Conservation (phyloP, 2,329 filamentous ascomycete genomes). For the Talaromyces sp. region DNA sequence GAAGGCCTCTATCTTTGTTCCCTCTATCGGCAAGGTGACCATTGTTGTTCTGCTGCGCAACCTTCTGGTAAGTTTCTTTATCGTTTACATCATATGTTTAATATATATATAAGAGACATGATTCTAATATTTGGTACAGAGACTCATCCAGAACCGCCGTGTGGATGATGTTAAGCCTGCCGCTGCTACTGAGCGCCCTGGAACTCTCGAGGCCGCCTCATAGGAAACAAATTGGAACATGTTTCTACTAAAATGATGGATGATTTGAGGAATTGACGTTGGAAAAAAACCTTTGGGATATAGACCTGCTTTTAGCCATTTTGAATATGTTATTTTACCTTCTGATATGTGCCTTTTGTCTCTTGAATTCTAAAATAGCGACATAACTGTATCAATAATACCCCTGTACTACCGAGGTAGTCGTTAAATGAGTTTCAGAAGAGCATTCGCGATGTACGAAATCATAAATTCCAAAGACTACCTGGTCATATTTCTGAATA, state of each 20-base stretch:
- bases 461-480: background rate
- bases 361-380: background rate
- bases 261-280: conserved; percentile 15
- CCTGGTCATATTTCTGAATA: background rate
- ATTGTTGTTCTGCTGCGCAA: conserved; percentile 91
- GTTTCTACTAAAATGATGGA: conserved; percentile 10
- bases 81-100: background rate
- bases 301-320: conserved; percentile 23
- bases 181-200: conserved; percentile 44
- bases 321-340: conserved; percentile 3
- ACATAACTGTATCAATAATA: too few relatives aligned
- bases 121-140: conserved; percentile 29
- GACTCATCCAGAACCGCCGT: conserved; percentile 48
- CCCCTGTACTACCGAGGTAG: too few relatives aligned
- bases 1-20: conserved; percentile 94
- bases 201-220: conserved; percentile 40
- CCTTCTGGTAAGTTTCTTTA: conserved; percentile 67
- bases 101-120: background rate
- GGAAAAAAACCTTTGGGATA: conserved; percentile 17
- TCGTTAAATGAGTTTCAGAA: too few relatives aligned
- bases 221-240: conserved; percentile 11
- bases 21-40: conserved; percentile 95
- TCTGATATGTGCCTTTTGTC: background rate
- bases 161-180: conserved; percentile 44
- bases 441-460: too few relatives aligned